phyloP scores from a whole-genome alignment of 805 yeast species.

The Scheffersomyces coipomensis region DNA sequence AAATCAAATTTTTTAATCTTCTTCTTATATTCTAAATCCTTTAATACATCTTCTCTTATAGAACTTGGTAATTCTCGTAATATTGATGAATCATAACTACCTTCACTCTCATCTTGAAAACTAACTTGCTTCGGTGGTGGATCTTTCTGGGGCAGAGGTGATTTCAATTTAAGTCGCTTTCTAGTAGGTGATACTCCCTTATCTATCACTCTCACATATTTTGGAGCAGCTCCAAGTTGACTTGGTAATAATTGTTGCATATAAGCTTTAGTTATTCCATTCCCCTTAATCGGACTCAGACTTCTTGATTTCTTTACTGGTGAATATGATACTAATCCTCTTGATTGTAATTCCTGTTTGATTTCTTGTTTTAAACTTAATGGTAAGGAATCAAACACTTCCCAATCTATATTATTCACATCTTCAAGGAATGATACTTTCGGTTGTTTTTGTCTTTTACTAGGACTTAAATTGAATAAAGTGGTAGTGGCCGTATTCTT shows the following conservation, averaged over 20 bases:
- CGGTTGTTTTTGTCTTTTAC: not conserved
- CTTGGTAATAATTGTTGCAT: slow-evolving; percentile 39
- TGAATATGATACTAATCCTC: slow-evolving; percentile 26
- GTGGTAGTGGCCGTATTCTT: not conserved
- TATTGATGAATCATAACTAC: slow-evolving; percentile 30
- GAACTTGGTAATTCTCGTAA: slow-evolving; percentile 39
- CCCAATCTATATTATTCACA: slow-evolving; percentile 52
- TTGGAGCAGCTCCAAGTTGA: slow-evolving; percentile 24
- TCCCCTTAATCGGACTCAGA: slow-evolving; percentile 4
- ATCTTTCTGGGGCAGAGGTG: slow-evolving; percentile 14
- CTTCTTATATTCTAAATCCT: slow-evolving; percentile 30
- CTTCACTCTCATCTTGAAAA: slow-evolving; percentile 4
- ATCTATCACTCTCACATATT: slow-evolving; percentile 30
- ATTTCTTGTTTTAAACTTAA: slow-evolving; percentile 63
- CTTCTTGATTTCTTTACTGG: not conserved
- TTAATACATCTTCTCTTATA: slow-evolving; percentile 32
- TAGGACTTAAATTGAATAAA: not conserved
- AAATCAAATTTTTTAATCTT: slow-evolving; percentile 22
- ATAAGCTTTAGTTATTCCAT: slow-evolving; percentile 20
- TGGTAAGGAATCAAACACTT: slow-evolving; percentile 66
- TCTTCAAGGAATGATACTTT: slow-evolving; percentile 1
- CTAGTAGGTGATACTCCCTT: slow-evolving; percentile 18
- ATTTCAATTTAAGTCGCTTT: slow-evolving; percentile 3
- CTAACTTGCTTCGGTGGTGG: not conserved
- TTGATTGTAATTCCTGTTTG: slow-evolving; percentile 46